Conservation (phyloP, 2,329 filamentous ascomycete genomes). For the Periglandula ipomoeae region DNA sequence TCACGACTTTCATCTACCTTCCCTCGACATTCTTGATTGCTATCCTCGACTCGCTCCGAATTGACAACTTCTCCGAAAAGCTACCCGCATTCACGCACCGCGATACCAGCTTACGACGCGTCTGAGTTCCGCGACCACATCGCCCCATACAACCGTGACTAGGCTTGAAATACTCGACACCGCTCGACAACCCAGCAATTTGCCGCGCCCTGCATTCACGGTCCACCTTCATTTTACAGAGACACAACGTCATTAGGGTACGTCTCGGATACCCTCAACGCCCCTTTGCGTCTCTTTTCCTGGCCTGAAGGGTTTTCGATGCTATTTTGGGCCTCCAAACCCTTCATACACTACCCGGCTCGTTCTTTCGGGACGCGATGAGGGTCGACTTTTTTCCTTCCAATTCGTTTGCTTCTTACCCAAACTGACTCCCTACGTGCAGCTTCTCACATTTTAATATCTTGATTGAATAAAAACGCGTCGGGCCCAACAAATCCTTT, state of each 20-base stretch:
- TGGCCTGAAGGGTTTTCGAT: background rate
- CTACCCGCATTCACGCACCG: background rate
- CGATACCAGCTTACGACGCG: conserved; percentile 5
- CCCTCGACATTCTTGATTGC: background rate
- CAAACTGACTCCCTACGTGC: background rate
- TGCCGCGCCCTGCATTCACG: conserved; percentile 3
- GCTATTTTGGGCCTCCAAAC: too few species aligned
- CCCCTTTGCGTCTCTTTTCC: background rate
- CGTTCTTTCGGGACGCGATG: too few species aligned
- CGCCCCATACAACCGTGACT: conserved; percentile 2
- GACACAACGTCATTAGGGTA: conserved; percentile 4
- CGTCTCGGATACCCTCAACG: background rate
- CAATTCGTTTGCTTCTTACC: background rate
- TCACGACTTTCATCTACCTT: background rate
- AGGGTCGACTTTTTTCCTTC: too few species aligned
- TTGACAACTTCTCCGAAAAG: background rate
- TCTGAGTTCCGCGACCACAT: conserved; percentile 3
- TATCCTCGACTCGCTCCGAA: background rate
- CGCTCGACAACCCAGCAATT: background rate
- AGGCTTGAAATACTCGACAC: conserved; percentile 1
- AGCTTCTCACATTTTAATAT: background rate
- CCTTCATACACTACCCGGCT: too few species aligned
- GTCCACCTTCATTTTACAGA: conserved; percentile 5
- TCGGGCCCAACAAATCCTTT: conserved; percentile 4
- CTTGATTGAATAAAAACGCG: conserved; percentile 3